Percentiles rank a stretch among this genome's conserved stretches.
phyloP scores from a whole-genome alignment of 2,329 filamentous ascomycete genomes.

The Tolypocladium ophioglossoides region DNA sequence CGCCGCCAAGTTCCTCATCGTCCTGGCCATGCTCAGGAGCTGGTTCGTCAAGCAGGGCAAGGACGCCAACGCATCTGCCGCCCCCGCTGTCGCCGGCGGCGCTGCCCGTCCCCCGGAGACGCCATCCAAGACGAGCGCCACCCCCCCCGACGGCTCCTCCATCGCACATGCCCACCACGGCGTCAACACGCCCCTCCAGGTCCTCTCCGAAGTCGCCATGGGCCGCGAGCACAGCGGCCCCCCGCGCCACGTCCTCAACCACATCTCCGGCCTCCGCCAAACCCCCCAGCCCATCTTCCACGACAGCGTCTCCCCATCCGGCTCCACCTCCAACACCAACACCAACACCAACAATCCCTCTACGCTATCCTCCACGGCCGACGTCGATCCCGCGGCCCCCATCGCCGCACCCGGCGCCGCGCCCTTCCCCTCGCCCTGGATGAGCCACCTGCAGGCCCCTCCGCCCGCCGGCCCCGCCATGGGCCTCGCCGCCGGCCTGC shows the following conservation, averaged over 20 bases:
- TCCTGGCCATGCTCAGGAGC: slow-evolving; percentile 57
- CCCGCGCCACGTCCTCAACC: slow-evolving; percentile 8
- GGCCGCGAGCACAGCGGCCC: slow-evolving; percentile 21
- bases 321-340: background rate
- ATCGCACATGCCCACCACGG: slow-evolving; percentile 12
- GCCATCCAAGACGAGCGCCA: background rate
- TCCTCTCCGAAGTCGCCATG: slow-evolving; percentile 47
- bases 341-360: background rate
- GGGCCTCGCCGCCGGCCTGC: slow-evolving; percentile 12
- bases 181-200: slow-evolving; percentile 42
- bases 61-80: slow-evolving; percentile 1
- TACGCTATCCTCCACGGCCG: background rate
- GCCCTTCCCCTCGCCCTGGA: slow-evolving; percentile 4
- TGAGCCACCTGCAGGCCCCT: slow-evolving; percentile 3
- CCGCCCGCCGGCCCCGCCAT: slow-evolving; percentile 4
- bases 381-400: background rate
- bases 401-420: slow-evolving; percentile 1
- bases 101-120: slow-evolving; percentile 5
- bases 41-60: slow-evolving; percentile 52
- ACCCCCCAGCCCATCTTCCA: slow-evolving; percentile 27
- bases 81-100: slow-evolving; percentile 6
- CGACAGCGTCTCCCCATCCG: slow-evolving; percentile 7
- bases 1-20: slow-evolving; percentile 59
- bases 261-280: slow-evolving; percentile 12
- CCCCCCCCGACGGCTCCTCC: background rate